phyloP scores from a whole-genome alignment of 2,329 filamentous ascomycete genomes.

The Drechslerella coelobrocha region DNA sequence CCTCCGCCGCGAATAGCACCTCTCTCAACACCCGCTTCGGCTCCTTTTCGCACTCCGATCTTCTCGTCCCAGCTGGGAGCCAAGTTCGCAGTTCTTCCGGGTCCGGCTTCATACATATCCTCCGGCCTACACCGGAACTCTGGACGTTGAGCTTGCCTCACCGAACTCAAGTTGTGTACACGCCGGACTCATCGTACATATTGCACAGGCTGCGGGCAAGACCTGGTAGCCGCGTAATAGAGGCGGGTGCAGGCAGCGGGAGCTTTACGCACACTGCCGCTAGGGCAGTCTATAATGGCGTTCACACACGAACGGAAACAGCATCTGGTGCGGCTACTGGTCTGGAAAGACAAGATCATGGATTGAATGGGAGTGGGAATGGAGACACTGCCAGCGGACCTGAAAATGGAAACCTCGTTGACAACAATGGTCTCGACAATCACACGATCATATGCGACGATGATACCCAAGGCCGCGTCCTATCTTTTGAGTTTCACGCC shows the following conservation, averaged over 20 bases:
- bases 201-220: conserved; percentile 76
- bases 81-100: conserved; percentile 40
- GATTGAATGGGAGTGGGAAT: not conserved
- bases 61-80: conserved; percentile 69
- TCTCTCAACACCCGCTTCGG: conserved; percentile 91
- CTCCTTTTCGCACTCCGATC: conserved; percentile 80
- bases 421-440: no score
- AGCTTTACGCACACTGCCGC: conserved; percentile 82
- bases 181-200: conserved; percentile 84
- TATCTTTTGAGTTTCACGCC: conserved; percentile 82
- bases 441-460: conserved; percentile 48
- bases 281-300: conserved; percentile 77
- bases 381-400: conserved; percentile 39
- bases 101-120: conserved; percentile 76
- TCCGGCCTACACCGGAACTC: conserved; percentile 79
- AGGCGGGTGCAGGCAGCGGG: conserved; percentile 81
- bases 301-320: conserved; percentile 9
- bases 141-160: conserved; percentile 83
- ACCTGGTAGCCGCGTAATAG: conserved; percentile 76
- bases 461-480: conserved; percentile 70
- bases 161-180: conserved; percentile 85
- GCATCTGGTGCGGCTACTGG: not conserved
- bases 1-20: conserved; percentile 21
- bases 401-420: no score
- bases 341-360: not conserved